A percentile compares a stretch with the other conserved stretches of the same genome.
These are phyloP conservation scores for Paraphoma sp. DNA, from an alignment of 2,329 filamentous ascomycete species.

Conservation along the genomic window DNA sequence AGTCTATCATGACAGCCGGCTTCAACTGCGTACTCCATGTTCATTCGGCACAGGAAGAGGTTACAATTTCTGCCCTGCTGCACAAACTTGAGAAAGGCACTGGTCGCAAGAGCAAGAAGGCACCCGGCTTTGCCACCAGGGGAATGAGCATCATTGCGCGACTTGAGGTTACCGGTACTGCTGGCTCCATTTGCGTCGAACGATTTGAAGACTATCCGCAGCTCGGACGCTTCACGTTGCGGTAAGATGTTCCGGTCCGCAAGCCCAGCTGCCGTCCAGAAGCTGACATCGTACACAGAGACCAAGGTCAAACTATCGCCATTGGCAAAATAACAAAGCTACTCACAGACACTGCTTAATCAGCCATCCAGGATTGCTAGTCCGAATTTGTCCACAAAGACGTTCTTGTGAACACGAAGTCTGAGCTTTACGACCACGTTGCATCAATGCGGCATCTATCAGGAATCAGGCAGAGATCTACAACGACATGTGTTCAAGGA, in stretches of 20 bases:
- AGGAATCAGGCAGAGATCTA: not conserved
- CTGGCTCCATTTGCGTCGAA: conserved; percentile 89
- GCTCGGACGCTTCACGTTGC: conserved; percentile 41
- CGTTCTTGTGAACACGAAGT: not conserved
- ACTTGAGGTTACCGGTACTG: conserved; percentile 83
- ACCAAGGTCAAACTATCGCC: conserved; percentile 94
- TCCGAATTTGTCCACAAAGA: not conserved
- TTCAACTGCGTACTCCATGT: conserved; percentile 99
- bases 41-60: conserved; percentile 96
- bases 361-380: not conserved
- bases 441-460: no score
- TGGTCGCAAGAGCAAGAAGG: conserved; percentile 87
- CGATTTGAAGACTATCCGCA: conserved; percentile 96
- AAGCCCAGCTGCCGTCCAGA: not conserved
- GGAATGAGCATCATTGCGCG: conserved; percentile 88
- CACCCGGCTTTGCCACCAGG: conserved; percentile 87
- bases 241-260: conserved; percentile 17
- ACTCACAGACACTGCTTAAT: conserved; percentile 51
- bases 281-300: conserved; percentile 36
- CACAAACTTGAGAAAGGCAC: conserved; percentile 98
- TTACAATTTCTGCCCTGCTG: conserved; percentile 85
- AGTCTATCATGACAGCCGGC: conserved; percentile 89
- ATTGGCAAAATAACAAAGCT: conserved; percentile 99
- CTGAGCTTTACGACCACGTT: no score
- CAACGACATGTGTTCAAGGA: not conserved